These are phyloP conservation scores for Trichoderma atrobrunneum DNA, from an alignment of 2,329 filamentous ascomycete species.

Conservation along the genomic window DNA sequence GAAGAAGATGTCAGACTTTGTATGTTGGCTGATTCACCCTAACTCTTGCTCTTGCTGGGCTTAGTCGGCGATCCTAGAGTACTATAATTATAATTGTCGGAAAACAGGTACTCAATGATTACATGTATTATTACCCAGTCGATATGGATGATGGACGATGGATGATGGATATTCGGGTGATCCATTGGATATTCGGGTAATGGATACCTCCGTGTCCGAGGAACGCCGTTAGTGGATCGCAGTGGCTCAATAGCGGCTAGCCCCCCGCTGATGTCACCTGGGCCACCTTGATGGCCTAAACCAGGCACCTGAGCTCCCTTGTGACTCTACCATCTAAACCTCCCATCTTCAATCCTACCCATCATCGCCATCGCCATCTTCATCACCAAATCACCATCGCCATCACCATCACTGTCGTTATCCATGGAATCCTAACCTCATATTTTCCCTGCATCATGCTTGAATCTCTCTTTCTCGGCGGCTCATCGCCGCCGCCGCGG, in stretches of 20 bases:
- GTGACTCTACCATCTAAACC: not conserved
- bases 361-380: not conserved
- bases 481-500: slow-evolving; percentile 37
- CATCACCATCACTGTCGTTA: not conserved
- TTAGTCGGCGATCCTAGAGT: not conserved
- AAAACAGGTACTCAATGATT: not conserved
- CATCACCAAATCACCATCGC: not conserved
- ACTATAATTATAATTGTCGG: not conserved
- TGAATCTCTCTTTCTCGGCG: slow-evolving; percentile 25
- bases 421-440: slow-evolving; percentile 8
- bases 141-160: not conserved
- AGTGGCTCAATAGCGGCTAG: not conserved
- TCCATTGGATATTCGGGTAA: not conserved
- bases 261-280: slow-evolving; percentile 18
- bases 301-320: not conserved
- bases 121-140: not conserved
- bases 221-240: not conserved
- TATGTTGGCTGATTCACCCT: not conserved
- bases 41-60: not conserved
- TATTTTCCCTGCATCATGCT: slow-evolving; percentile 26
- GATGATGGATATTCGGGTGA: not conserved
- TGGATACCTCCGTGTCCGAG: not conserved
- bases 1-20: not conserved
- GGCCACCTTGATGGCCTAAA: slow-evolving; percentile 10
- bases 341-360: not conserved